Evolutionary conservation across 192 early-diverging fungal species (phyloP).

Genomic region (Lobosporangium transversale): DNA sequence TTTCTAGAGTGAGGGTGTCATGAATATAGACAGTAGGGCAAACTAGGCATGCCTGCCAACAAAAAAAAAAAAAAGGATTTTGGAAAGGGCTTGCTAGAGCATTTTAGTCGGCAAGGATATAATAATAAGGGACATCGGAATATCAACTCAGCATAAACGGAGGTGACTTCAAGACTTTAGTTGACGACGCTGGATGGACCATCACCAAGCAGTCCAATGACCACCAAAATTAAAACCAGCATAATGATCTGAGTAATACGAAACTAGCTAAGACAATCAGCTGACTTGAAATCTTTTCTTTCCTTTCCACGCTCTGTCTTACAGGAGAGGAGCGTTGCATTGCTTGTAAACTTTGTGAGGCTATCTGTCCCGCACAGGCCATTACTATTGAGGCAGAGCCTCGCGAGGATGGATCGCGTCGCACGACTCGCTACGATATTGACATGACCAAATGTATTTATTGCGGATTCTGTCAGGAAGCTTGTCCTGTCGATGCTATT

Average conservation of each 20-base stretch:
- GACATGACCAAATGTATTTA: conserved; percentile 99
- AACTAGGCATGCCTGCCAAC: too few relatives aligned
- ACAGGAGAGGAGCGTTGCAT: conserved; percentile 97
- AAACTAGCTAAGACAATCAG: too few relatives aligned
- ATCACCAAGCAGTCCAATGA: too few relatives aligned
- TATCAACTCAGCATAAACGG: too few relatives aligned
- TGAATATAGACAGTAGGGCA: not conserved
- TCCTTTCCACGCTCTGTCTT: not conserved
- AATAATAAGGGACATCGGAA: too few relatives aligned
- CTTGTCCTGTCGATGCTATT: conserved; percentile 97
- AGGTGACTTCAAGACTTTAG: too few relatives aligned
- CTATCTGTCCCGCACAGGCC: conserved; percentile 96
- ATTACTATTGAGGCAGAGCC: conserved; percentile 98
- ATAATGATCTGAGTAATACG: too few relatives aligned
- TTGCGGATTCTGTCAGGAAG: conserved; percentile 98
- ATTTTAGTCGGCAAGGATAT: too few relatives aligned
- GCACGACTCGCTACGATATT: conserved; percentile 98
- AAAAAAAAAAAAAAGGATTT: too few relatives aligned
- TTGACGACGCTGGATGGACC: too few relatives aligned
- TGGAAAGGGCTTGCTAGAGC: too few relatives aligned
- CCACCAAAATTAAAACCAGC: too few relatives aligned
- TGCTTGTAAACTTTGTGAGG: conserved; percentile 98
- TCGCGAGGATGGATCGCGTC: conserved; percentile 91
- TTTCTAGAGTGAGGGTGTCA: not conserved
- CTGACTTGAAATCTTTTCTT: not conserved